Evolutionary conservation across 2,329 filamentous ascomycete species (phyloP), one percentile per base, ranked within the genome.

Genomic region (Talaromyces sp.): DNA sequence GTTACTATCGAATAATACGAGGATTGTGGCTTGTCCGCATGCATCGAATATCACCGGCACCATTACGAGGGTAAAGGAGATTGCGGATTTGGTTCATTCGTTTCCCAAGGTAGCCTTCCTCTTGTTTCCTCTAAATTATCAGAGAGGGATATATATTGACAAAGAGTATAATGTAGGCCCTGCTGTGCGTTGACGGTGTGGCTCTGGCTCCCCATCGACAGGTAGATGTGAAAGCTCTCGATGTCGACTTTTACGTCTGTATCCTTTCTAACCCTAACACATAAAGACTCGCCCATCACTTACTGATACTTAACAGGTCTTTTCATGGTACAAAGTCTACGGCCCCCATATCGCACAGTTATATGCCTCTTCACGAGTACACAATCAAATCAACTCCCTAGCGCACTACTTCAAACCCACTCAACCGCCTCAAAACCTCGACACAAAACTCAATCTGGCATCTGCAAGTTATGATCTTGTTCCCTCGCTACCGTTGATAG

Each of bases 361-460:
- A 10, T 53, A 53, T 19, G 49, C 49, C 47, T 51, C 47, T 17
- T 51, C 47, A 51, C 22, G 27, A 53, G 49, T 53, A 1, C 49
- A 53, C 49, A n/a, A 31, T n/a, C 49, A 31, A n/a, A 53, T 53
- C 27, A 53, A 53, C 49, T 53, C 49, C 7, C 11, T 53, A 31
- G 49, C 49, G 27, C 49, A 53, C 49, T 53, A 53, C 49, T 53
- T 53, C 27, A 53, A 53, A n/a, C 27, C 49, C 3, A 53, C 49
- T n/a, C 49, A 53, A n/a, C 49, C 49, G 17, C 27, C 49, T 7
- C 49, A 53, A 31, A 53, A 53, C 27, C 49, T 53, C 15, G 49
- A 53, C 17, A 53, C 49, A 53, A 53, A 53, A 31, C 49, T 53
- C 7, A 53, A 53, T 31, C 49, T 53, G 0, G 49, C 27, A 4